Evolutionary conservation across 139 green algal species (phyloP).

Genomic region (Ettlia oleoabundans): DNA sequence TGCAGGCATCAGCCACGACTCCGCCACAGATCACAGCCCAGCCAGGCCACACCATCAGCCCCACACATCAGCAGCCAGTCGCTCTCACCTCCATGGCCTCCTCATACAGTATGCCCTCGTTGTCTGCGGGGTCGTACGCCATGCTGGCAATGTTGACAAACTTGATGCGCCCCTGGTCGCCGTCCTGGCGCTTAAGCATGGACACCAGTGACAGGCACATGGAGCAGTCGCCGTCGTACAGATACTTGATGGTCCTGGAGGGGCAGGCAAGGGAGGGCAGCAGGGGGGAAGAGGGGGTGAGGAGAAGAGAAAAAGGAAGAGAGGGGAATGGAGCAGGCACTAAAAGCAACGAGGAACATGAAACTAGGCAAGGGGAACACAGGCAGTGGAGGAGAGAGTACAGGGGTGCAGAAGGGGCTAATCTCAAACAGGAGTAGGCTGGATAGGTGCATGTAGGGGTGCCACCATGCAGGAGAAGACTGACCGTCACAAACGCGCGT

Average conservation of each 20-base stretch:
- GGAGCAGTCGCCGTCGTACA: constrained; percentile 78
- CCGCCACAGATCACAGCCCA: too few species aligned
- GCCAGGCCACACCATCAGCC: too few species aligned
- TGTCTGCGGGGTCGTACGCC: constrained; percentile 52
- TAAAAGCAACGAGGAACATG: too few species aligned
- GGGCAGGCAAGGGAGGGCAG: not conserved
- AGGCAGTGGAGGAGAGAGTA: too few species aligned
- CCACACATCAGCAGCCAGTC: not conserved
- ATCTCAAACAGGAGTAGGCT: too few species aligned
- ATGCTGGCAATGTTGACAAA: constrained; percentile 65
- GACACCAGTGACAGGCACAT: constrained; percentile 70
- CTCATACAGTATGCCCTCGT: constrained; percentile 59
- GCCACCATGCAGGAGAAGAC: too few species aligned
- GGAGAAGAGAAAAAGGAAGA: not conserved
- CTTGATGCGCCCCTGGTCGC: constrained; percentile 45
- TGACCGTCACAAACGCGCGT: too few species aligned
- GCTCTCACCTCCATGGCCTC: constrained; percentile 67
- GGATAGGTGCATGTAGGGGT: too few species aligned
- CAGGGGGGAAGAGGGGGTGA: not conserved
- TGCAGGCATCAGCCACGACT: too few species aligned
- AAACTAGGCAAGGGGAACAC: too few species aligned
- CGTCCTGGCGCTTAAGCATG: constrained; percentile 64
- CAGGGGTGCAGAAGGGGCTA: too few species aligned
- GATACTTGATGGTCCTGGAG: constrained; percentile 68
- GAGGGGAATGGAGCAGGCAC: too few species aligned